Percentiles rank a stretch among this genome's conserved stretches.
phyloP scores from a whole-genome alignment of 176 grass and related monocot species.

The Phyllostachys edulis region DNA sequence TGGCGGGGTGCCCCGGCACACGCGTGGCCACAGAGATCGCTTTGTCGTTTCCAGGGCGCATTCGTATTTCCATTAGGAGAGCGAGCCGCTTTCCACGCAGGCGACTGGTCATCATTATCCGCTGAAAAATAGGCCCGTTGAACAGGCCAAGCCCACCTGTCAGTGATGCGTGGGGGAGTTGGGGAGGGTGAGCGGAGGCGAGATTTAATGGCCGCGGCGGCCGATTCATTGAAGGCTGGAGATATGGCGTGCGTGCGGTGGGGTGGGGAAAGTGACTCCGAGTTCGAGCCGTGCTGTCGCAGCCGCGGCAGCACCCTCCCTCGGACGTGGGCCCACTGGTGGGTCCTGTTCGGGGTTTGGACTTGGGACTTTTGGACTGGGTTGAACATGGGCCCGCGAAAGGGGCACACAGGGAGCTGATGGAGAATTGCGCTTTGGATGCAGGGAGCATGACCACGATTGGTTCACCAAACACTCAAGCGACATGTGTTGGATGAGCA shows the following conservation, averaged over 20 bases:
- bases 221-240: constrained; percentile 21
- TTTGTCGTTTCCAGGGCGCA: constrained; percentile 18
- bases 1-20: neutral
- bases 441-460: neutral
- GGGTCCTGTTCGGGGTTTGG: neutral
- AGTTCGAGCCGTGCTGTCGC: neutral
- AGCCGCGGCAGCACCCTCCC: constrained; percentile 15
- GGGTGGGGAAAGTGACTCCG: constrained; percentile 12
- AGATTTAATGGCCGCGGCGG: neutral
- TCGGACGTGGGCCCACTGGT: constrained; percentile 9
- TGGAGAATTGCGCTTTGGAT: neutral
- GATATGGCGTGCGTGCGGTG: neutral
- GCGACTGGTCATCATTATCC: neutral
- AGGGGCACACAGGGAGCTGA: neutral
- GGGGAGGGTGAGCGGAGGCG: neutral
- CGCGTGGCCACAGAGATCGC: constrained; percentile 4
- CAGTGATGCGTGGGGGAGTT: neutral
- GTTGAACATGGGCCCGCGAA: neutral
- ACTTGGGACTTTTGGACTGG: neutral
- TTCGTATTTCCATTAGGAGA: neutral
- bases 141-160: neutral
- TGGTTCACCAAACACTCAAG: neutral
- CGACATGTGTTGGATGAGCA: neutral
- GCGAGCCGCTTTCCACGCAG: neutral
- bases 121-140: neutral